These are phyloP conservation scores for Calonectria leucothoes DNA, from an alignment of 2,329 filamentous ascomycete genomes.

Conservation along the genomic window DNA sequence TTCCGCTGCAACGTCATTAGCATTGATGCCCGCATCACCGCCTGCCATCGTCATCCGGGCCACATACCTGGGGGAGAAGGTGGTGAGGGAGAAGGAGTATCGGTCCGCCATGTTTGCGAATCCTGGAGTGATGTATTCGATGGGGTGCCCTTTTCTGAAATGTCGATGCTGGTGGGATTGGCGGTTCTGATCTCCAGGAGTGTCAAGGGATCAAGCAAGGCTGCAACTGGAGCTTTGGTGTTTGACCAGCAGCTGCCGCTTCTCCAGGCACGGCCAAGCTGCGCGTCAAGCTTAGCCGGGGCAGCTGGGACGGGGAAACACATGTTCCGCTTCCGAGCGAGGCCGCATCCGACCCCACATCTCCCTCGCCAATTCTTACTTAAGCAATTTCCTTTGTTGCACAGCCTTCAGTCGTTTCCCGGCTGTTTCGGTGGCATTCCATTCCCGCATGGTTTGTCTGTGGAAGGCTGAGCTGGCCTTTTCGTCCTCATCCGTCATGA, in stretches of 20 bases:
- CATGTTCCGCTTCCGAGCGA: slow-evolving; percentile 42
- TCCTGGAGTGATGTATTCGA: slow-evolving; percentile 18
- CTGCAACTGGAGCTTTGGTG: slow-evolving; percentile 49
- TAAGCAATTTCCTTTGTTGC: slow-evolving; percentile 23
- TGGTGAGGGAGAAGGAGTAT: slow-evolving; percentile 99
- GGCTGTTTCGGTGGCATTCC: slow-evolving; percentile 43
- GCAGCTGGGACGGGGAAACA: slow-evolving; percentile 40
- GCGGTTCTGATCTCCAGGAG: slow-evolving; percentile 27
- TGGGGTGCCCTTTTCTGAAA: slow-evolving; percentile 22
- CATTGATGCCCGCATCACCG: slow-evolving; percentile 43
- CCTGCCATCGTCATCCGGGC: slow-evolving; percentile 39
- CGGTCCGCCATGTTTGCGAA: slow-evolving; percentile 85
- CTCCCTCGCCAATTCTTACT: slow-evolving; percentile 22
- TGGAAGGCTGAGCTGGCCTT: slow-evolving; percentile 47
- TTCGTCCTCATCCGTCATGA: slow-evolving; percentile 36
- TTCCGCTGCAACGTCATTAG: slow-evolving; percentile 77
- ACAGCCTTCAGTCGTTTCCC: slow-evolving; percentile 32
- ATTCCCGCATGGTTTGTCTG: slow-evolving; percentile 27
- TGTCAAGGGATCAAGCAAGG: slow-evolving; percentile 41
- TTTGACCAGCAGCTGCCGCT: slow-evolving; percentile 45
- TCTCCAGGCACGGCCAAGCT: slow-evolving; percentile 52
- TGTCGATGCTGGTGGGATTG: slow-evolving; percentile 34
- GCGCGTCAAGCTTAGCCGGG: slow-evolving; percentile 50
- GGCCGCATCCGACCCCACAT: slow-evolving; percentile 23
- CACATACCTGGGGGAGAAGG: slow-evolving; percentile 97